Conservation (phyloP, 768 basidiomycete genomes). For the Phaeotremella fagi region DNA sequence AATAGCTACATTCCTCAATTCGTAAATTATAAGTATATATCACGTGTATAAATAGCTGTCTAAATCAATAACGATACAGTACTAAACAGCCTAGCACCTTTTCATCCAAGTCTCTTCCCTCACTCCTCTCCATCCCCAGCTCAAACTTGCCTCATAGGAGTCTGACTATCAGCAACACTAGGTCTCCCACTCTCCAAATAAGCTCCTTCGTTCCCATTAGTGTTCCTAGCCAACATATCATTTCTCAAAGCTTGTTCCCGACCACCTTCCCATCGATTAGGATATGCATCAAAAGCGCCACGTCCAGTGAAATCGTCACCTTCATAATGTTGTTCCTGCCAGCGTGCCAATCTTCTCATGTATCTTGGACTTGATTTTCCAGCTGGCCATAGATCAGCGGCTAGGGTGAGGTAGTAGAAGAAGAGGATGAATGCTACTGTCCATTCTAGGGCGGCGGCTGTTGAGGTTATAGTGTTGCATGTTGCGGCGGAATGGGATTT, state of each 20-base stretch:
- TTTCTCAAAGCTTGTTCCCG: slow-evolving; percentile 19
- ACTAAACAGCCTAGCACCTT: too few relatives aligned
- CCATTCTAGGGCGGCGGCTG: slow-evolving; percentile 49
- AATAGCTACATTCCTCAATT: too few relatives aligned
- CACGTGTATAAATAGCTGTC: too few relatives aligned
- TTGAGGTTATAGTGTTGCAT: slow-evolving; percentile 44
- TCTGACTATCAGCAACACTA: not conserved
- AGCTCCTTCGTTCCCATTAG: not conserved
- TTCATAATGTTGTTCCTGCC: slow-evolving; percentile 43
- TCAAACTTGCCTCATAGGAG: not conserved
- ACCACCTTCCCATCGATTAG: slow-evolving; percentile 36
- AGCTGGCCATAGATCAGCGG: slow-evolving; percentile 50
- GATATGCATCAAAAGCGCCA: slow-evolving; percentile 33
- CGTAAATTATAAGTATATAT: too few relatives aligned
- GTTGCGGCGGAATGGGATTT: slow-evolving; percentile 18
- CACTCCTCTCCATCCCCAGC: not conserved
- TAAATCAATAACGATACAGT: too few relatives aligned
- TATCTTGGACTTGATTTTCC: slow-evolving; percentile 46
- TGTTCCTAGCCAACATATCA: slow-evolving; percentile 30
- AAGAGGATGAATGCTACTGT: slow-evolving; percentile 43
- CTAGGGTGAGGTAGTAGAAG: slow-evolving; percentile 49
- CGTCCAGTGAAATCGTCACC: slow-evolving; percentile 46
- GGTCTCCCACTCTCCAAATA: not conserved
- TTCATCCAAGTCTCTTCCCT: too few relatives aligned
- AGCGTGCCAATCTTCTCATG: slow-evolving; percentile 45